Evolutionary conservation across 2,329 filamentous ascomycete species (phyloP).

Genomic region (Diaporthe destruens): DNA sequence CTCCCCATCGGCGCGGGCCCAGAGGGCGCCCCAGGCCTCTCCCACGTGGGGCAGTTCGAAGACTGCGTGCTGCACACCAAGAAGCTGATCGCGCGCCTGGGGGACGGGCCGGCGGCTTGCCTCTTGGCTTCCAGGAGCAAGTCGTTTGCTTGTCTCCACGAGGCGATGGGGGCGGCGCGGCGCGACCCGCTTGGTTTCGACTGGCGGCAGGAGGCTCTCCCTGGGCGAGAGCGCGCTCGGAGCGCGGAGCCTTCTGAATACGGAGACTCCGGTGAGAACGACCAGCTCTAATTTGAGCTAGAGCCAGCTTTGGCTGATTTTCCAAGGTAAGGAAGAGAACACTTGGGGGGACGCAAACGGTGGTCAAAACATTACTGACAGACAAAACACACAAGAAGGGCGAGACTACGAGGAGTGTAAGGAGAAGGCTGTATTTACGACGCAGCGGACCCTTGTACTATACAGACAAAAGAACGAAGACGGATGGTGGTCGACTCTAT

Average conservation of each 20-base stretch:
- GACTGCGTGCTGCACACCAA: slow-evolving; percentile 45
- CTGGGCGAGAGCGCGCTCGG: not conserved
- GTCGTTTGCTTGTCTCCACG: slow-evolving; percentile 27
- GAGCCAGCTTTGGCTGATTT: not conserved
- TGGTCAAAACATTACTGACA: not conserved
- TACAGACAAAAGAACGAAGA: slow-evolving; percentile 36
- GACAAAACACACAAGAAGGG: not conserved
- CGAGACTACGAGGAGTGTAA: slow-evolving; percentile 7
- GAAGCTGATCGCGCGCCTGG: slow-evolving; percentile 15
- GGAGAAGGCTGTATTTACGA: slow-evolving; percentile 35
- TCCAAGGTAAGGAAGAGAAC: not conserved
- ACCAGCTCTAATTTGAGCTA: slow-evolving; percentile 1
- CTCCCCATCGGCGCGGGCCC: slow-evolving; percentile 58
- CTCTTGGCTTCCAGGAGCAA: slow-evolving; percentile 27
- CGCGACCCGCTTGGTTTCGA: not conserved
- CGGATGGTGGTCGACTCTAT: slow-evolving; percentile 31
- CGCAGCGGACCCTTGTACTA: slow-evolving; percentile 14
- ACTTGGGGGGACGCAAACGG: not conserved
- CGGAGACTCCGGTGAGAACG: not conserved
- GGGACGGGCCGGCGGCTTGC: slow-evolving; percentile 1
- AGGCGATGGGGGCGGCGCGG: not conserved
- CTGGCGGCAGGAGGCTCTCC: not conserved
- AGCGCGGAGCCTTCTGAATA: not conserved
- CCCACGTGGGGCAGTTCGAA: slow-evolving; percentile 50
- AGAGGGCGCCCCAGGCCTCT: slow-evolving; percentile 49